Conservation (phyloP, 352 stramenopile genomes). For the Phytophthora kernoviae region DNA sequence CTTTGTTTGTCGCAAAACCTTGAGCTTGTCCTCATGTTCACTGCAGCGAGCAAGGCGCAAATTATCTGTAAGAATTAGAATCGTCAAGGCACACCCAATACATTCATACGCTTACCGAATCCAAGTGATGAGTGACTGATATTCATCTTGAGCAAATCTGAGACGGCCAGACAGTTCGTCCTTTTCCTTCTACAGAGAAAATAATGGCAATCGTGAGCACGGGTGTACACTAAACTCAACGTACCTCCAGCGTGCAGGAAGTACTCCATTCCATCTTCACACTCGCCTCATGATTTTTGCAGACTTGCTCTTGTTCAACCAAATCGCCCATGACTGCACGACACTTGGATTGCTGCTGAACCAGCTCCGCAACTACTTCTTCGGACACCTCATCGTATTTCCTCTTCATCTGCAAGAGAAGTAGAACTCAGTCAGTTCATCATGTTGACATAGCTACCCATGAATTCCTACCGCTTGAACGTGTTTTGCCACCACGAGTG, state of each 20-base stretch:
- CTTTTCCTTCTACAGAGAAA: slow-evolving; percentile 12
- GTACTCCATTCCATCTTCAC: too few species aligned
- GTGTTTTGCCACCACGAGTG: slow-evolving; percentile 45
- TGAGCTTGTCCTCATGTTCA: slow-evolving; percentile 50
- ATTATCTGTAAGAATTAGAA: too few species aligned
- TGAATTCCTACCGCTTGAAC: slow-evolving; percentile 41
- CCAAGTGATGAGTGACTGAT: slow-evolving; percentile 36
- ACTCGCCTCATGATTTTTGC: slow-evolving; percentile 31
- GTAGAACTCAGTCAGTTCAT: not conserved
- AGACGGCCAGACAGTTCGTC: slow-evolving; percentile 36
- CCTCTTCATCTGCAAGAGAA: slow-evolving; percentile 25
- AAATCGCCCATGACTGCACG: slow-evolving; percentile 27
- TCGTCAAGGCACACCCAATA: not conserved
- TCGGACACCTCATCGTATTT: slow-evolving; percentile 23
- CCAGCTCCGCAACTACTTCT: slow-evolving; percentile 21
- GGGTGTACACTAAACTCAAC: too few species aligned
- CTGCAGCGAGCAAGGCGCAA: slow-evolving; percentile 22
- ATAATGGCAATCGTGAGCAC: not conserved
- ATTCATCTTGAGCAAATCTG: slow-evolving; percentile 37
- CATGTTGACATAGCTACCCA: not conserved
- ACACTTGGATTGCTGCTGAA: slow-evolving; percentile 33
- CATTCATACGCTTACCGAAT: slow-evolving; percentile 23
- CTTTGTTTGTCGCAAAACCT: slow-evolving; percentile 32
- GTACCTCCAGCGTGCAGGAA: too few species aligned
- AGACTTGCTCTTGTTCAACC: slow-evolving; percentile 14